Conservation (phyloP, 2,329 filamentous ascomycete species). For the Apiospora sp. region DNA sequence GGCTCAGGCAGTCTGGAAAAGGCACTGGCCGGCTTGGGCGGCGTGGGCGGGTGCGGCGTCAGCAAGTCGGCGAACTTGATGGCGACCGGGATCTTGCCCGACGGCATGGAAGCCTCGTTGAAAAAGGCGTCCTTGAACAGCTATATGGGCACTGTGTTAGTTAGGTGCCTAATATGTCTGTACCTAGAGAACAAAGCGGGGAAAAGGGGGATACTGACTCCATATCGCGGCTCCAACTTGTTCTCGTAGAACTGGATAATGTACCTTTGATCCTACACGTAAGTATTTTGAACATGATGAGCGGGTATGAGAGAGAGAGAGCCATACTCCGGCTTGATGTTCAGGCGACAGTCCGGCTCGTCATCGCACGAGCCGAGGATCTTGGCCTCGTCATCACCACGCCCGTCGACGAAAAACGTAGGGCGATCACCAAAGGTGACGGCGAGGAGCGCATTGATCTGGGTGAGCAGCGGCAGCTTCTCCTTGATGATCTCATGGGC, state of each 20-base stretch:
- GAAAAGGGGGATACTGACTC: conserved; percentile 29
- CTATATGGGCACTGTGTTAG: conserved; percentile 25
- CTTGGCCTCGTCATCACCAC: conserved; percentile 31
- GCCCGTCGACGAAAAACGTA: conserved; percentile 38
- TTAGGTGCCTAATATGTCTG: background rate
- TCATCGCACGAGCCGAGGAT: conserved; percentile 31
- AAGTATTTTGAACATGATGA: background rate
- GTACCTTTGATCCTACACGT: conserved; percentile 24
- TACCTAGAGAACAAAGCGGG: conserved; percentile 27
- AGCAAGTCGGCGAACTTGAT: conserved; percentile 38
- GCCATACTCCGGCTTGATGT: conserved; percentile 34
- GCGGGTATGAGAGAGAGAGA: no score
- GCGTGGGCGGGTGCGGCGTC: conserved; percentile 29
- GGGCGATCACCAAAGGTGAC: conserved; percentile 32
- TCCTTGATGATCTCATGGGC: conserved; percentile 35
- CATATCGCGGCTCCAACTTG: conserved; percentile 39
- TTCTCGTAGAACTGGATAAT: conserved; percentile 37
- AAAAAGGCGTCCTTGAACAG: conserved; percentile 40
- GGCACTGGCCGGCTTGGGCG: conserved; percentile 35
- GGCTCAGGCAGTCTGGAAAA: conserved; percentile 46
- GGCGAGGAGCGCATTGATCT: conserved; percentile 35
- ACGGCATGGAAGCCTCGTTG: conserved; percentile 33
- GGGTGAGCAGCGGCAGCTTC: conserved; percentile 34
- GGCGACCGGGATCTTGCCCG: conserved; percentile 34
- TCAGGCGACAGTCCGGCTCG: conserved; percentile 36